Evolutionary conservation across 2,329 filamentous ascomycete species (phyloP).

Genomic region (Diaporthe ampelina): DNA sequence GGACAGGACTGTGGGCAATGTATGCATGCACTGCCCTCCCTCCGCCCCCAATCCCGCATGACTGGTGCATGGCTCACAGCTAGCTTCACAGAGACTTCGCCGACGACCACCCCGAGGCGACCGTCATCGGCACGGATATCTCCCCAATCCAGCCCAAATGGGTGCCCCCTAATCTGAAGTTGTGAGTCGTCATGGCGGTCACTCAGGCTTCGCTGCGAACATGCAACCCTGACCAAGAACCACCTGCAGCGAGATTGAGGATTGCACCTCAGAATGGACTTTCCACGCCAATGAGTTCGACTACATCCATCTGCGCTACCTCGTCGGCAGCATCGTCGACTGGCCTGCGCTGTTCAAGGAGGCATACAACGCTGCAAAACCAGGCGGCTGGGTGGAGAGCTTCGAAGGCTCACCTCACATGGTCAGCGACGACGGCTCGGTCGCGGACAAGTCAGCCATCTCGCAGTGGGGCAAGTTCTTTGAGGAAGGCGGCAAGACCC

Average conservation of each 20-base stretch:
- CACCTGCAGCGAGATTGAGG: conserved; percentile 65
- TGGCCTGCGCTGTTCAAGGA: conserved; percentile 65
- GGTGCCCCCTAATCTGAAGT: conserved; percentile 68
- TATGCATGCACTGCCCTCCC: conserved; percentile 19
- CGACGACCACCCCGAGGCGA: conserved; percentile 58
- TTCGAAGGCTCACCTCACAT: conserved; percentile 43
- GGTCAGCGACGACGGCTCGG: conserved; percentile 47
- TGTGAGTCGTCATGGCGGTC: conserved; percentile 45
- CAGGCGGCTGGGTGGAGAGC: conserved; percentile 59
- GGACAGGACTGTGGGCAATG: conserved; percentile 66
- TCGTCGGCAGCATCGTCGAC: conserved; percentile 66
- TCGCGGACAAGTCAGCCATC: conserved; percentile 42
- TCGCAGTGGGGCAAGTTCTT: conserved; percentile 48
- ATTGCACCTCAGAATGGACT: conserved; percentile 67
- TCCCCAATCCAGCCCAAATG: conserved; percentile 69
- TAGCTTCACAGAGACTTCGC: conserved; percentile 59
- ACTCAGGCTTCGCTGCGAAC: not conserved
- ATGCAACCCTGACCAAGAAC: not conserved
- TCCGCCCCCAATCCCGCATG: not conserved
- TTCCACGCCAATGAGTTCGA: conserved; percentile 63
- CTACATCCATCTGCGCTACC: conserved; percentile 69
- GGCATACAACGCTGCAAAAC: conserved; percentile 63
- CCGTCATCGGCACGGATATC: conserved; percentile 68
- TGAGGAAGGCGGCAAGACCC: conserved; percentile 58
- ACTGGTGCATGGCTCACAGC: not conserved